Percentiles rank a stretch among this genome's conserved stretches.
These are phyloP conservation scores for Dictyostelium capitatum DNA, from an alignment of 78 protist genomes.

Conservation along the genomic window DNA sequence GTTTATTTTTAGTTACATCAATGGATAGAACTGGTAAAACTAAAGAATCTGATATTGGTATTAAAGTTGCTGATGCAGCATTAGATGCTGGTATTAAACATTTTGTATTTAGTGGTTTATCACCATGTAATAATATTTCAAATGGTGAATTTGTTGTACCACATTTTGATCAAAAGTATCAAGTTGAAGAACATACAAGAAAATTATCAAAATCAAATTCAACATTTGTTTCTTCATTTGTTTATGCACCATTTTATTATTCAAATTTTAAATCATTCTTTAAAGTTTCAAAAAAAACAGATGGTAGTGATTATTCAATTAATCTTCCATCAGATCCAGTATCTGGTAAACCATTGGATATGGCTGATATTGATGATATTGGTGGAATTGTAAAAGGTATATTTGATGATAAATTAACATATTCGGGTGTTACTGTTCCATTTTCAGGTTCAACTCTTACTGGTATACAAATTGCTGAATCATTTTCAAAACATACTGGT, in stretches of 20 bases:
- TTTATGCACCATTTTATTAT: conserved; percentile 16
- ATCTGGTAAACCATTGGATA: neutral
- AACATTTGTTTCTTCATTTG: conserved; percentile 1
- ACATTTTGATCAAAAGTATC: conserved; percentile 17
- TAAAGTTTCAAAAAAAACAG: neutral
- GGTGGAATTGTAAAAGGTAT: conserved; percentile 13
- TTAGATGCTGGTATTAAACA: conserved; percentile 11
- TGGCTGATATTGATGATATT: conserved; percentile 14
- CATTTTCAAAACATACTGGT: conserved; percentile 5
- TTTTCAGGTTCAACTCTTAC: neutral
- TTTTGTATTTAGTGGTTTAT: conserved; percentile 23
- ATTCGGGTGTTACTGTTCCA: conserved; percentile 26
- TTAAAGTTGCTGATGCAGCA: conserved; percentile 35
- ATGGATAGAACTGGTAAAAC: neutral
- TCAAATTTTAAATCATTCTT: neutral
- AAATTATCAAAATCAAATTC: neutral
- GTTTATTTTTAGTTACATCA: conserved; percentile 6
- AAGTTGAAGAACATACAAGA: conserved; percentile 3
- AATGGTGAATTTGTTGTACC: conserved; percentile 2
- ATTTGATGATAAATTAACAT: neutral
- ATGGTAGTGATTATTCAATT: neutral
- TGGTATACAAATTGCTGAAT: neutral
- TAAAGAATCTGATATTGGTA: conserved; percentile 2
- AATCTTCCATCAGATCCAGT: conserved; percentile 6
- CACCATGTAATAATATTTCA: neutral